A percentile compares a stretch with the other conserved stretches of the same genome.
These are phyloP conservation scores for Trichosanthes truncata DNA, from an alignment of 306 rosid genomes.

Conservation along the genomic window DNA sequence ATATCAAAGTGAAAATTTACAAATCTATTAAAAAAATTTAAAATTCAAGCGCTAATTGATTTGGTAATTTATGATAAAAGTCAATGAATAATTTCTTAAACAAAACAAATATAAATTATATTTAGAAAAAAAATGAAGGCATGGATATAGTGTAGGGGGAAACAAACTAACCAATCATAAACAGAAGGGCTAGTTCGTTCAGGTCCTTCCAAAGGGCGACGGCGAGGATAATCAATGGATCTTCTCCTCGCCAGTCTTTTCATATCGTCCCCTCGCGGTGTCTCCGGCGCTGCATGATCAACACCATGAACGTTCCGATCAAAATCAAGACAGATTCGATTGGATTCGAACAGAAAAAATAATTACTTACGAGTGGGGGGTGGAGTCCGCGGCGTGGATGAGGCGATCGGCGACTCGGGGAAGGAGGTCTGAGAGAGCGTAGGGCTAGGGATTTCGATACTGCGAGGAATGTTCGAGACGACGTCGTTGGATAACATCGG, in stretches of 20 bases:
- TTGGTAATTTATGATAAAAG: too few relatives aligned
- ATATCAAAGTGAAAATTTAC: too few relatives aligned
- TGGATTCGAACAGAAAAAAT: not conserved
- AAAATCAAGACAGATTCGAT: not conserved
- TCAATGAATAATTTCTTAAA: too few relatives aligned
- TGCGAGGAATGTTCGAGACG: not conserved
- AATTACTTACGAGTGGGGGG: conserved; percentile 31
- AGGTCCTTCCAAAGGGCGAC: conserved; percentile 14
- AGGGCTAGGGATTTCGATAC: conserved; percentile 17
- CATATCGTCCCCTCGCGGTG: conserved; percentile 32
- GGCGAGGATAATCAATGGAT: conserved; percentile 13
- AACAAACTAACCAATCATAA: conserved; percentile 38
- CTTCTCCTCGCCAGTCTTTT: conserved; percentile 56
- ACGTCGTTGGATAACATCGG: conserved; percentile 15
- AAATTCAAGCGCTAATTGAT: too few relatives aligned
- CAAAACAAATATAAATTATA: too few relatives aligned
- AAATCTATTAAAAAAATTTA: too few relatives aligned
- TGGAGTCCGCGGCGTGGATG: conserved; percentile 49
- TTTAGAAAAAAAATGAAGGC: not conserved
- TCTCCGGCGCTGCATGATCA: conserved; percentile 35
- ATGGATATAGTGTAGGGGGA: not conserved
- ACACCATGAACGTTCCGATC: not conserved
- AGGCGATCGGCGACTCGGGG: conserved; percentile 21
- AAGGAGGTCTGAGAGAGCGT: not conserved
- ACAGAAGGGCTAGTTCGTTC: conserved; percentile 36